Evolutionary conservation across 768 basidiomycete species (phyloP).

Genomic region (Ramaria rubella): DNA sequence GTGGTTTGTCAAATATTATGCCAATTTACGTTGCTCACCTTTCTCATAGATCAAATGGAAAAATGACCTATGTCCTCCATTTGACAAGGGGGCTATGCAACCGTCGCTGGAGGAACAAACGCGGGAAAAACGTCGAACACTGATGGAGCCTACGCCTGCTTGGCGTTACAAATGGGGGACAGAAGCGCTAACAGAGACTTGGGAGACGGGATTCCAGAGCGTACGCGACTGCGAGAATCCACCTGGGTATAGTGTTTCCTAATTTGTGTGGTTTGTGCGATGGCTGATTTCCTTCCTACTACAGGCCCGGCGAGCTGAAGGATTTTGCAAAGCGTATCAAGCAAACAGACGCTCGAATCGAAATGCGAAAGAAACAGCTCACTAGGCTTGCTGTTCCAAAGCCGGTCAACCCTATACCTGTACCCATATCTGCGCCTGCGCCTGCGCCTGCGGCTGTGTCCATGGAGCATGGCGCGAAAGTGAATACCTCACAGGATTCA

Average conservation of each 20-base stretch:
- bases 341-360: constrained; percentile 50
- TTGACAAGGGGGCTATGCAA: constrained; percentile 63
- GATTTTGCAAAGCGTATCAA: constrained; percentile 9
- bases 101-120: constrained; percentile 57
- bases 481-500: neutral
- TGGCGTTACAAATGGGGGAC: constrained; percentile 66
- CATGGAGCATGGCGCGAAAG: neutral
- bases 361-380: constrained; percentile 39
- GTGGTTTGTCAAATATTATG: neutral
- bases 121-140: constrained; percentile 39
- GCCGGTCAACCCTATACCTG: neutral
- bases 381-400: constrained; percentile 14
- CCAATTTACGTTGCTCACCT: neutral
- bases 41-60: constrained; percentile 67
- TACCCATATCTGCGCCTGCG: too few relatives aligned
- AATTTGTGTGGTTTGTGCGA: neutral
- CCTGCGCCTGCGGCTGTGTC: too few relatives aligned
- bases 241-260: constrained; percentile 47
- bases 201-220: constrained; percentile 74
- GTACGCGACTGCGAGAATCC: constrained; percentile 55
- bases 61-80: constrained; percentile 70
- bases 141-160: constrained; percentile 51
- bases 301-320: constrained; percentile 5
- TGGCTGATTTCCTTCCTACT: neutral
- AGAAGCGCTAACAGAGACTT: constrained; percentile 69